These are phyloP conservation scores for Malus sylvestris DNA, from an alignment of 306 rosid species.

Conservation along the genomic window DNA sequence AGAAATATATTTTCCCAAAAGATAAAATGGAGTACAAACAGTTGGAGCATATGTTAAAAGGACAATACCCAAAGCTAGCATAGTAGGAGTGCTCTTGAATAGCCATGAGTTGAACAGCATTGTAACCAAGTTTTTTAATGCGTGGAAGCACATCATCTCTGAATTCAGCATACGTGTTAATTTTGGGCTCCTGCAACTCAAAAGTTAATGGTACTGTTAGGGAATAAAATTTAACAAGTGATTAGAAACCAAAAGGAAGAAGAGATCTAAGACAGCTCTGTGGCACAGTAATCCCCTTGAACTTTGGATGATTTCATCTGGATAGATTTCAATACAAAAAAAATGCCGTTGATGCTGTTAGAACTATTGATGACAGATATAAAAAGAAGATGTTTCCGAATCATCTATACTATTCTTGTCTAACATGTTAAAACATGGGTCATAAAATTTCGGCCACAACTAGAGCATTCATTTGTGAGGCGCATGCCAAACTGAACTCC, in stretches of 20 bases:
- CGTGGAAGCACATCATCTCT: constrained; percentile 87
- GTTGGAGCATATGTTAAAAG: constrained; percentile 12
- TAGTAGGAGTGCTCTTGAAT: constrained; percentile 97
- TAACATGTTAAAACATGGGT: too few relatives aligned
- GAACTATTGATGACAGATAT: background rate
- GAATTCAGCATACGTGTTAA: constrained; percentile 71
- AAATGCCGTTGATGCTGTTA: background rate
- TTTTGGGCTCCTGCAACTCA: constrained; percentile 67
- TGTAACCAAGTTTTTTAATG: constrained; percentile 81
- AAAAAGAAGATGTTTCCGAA: background rate
- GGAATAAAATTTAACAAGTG: background rate
- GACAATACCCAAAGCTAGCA: constrained; percentile 92
- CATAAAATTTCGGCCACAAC: background rate
- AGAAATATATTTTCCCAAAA: background rate
- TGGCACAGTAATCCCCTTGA: background rate
- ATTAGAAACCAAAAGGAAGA: background rate
- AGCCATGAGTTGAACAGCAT: constrained; percentile 99
- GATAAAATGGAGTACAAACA: background rate
- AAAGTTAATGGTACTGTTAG: background rate
- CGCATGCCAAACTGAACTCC: background rate
- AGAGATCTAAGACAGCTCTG: background rate
- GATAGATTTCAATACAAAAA: background rate
- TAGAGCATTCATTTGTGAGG: background rate
- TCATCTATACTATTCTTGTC: background rate
- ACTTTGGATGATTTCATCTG: background rate